Conservation (phyloP, 2,329 filamentous ascomycete species). For the Exophiala calicioides region DNA sequence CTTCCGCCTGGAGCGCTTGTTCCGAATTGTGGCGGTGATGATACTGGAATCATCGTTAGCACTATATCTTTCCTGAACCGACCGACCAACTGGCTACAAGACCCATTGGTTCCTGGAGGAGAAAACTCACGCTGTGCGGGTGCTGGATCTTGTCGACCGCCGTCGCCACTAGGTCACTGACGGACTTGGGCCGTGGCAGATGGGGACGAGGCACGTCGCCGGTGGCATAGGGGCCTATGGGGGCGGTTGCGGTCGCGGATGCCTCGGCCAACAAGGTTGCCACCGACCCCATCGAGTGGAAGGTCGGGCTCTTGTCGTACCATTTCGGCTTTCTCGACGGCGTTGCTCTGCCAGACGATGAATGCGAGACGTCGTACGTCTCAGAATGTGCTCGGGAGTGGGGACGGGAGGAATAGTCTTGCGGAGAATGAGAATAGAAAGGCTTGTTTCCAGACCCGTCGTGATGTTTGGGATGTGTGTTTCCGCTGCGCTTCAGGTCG, state of each 20-base stretch:
- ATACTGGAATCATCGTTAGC: no score
- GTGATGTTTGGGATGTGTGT: slow-evolving; percentile 12
- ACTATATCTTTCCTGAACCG: no score
- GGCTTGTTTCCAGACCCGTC: slow-evolving; percentile 5
- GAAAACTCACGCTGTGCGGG: slow-evolving; percentile 13
- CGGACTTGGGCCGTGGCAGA: slow-evolving; percentile 11
- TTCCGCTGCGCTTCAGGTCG: slow-evolving; percentile 16
- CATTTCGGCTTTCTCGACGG: slow-evolving; percentile 31
- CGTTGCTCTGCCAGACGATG: slow-evolving; percentile 25
- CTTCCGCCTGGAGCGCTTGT: slow-evolving; percentile 12
- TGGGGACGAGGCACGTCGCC: slow-evolving; percentile 15
- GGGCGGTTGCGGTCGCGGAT: slow-evolving; percentile 14
- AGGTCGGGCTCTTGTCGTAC: slow-evolving; percentile 28
- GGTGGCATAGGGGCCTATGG: slow-evolving; percentile 12
- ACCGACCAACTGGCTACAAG: no score
- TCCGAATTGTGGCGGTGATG: slow-evolving; percentile 20
- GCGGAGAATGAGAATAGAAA: slow-evolving; percentile 2
- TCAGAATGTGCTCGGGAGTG: slow-evolving; percentile 16
- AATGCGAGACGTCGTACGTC: slow-evolving; percentile 9
- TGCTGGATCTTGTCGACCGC: slow-evolving; percentile 29
- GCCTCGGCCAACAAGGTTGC: slow-evolving; percentile 21
- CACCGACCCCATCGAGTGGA: slow-evolving; percentile 21
- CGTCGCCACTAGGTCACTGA: slow-evolving; percentile 23
- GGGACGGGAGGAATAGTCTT: neutral
- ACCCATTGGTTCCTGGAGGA: no score